These are phyloP conservation scores for Phytophthora palmivora DNA, from an alignment of 352 stramenopile species.

Conservation along the genomic window DNA sequence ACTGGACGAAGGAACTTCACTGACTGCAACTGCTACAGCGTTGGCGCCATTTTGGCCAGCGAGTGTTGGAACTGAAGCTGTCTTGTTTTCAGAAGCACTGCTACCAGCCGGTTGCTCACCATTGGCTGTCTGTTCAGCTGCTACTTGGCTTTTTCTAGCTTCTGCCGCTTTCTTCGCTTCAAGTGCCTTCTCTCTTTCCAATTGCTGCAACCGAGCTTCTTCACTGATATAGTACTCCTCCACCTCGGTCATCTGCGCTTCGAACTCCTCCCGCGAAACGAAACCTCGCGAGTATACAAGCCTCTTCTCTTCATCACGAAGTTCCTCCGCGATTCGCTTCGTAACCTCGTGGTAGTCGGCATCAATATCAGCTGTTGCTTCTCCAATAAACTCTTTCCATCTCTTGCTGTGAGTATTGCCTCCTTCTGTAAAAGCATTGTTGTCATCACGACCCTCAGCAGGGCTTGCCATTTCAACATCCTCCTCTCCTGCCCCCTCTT, in stretches of 20 bases:
- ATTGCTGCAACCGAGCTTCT: constrained; percentile 41
- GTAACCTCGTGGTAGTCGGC: constrained; percentile 55
- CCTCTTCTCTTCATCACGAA: constrained; percentile 51
- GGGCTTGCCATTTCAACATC: constrained; percentile 16
- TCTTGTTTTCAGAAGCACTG: constrained; percentile 3
- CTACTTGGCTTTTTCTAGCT: constrained; percentile 20
- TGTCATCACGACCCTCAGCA: constrained; percentile 18
- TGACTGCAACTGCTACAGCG: neutral
- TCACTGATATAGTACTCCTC: constrained; percentile 44
- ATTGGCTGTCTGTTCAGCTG: constrained; percentile 9
- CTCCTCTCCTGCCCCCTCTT: constrained; percentile 15
- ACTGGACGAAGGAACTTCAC: neutral
- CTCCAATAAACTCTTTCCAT: constrained; percentile 74
- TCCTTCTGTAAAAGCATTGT: constrained; percentile 24
- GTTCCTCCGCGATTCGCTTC: constrained; percentile 53
- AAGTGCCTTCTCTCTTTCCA: constrained; percentile 32
- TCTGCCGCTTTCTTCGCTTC: constrained; percentile 38
- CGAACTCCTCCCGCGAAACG: constrained; percentile 56
- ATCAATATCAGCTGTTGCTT: constrained; percentile 58
- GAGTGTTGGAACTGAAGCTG: constrained; percentile 1
- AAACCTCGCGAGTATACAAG: constrained; percentile 68
- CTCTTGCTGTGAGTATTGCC: constrained; percentile 35
- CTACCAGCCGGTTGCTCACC: neutral
- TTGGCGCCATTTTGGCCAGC: constrained; percentile 7
- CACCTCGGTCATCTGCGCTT: constrained; percentile 41